Base-by-base conservation (phyloP, 441 rosid species). In the Populus hybrid region DNA sequence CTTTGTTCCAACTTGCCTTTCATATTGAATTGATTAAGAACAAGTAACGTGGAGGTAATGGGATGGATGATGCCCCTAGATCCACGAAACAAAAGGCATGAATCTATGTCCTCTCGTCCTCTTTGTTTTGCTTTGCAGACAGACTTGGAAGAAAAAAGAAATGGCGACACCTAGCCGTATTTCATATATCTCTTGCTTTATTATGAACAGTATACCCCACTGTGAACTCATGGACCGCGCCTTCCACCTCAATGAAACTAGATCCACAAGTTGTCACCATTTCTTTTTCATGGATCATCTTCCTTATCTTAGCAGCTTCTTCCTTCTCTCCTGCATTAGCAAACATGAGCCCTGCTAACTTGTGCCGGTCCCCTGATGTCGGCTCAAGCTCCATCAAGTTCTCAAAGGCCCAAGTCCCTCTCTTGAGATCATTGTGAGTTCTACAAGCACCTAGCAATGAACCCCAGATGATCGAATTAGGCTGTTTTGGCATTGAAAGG, bases 371-470 rank as follows among this genome's bases (percentile, higher is more conserved):
- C 21, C 70, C 74, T n/a, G 75, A 71, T 23, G 35, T 29, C 8
- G 80, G 80, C 70, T 45, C 53, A 21, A 77, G 65, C 50, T 64
- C 71, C 45, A 26, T 71, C 71, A 77, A 64, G 10, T 71, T 9
- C 6, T 28, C 20, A 16, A 36, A 71, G 31, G 74, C 74, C 79
- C 69, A 71, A 3, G 33, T 71, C 2, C 75, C 79, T 64, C 69
- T 40, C 64, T 21, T 63, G 38, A 64, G 2, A 33, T 77, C 71
- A 64, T 77, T 70, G 16, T 71, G 75, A 42, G 12, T 70, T 42
- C 79, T 40, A 40, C 75, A 75, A 11, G 66, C 78, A 67, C 77
- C 45, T 6, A 67, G 45, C 72, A 75, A 9, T 11, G 77, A 36
- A 11, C 77, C 71, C 77, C 78, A 75, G 67, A 75, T 45, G 1